These are phyloP conservation scores for Dendrobium catenatum DNA, from an alignment of 106 monocot species.

Conservation along the genomic window DNA sequence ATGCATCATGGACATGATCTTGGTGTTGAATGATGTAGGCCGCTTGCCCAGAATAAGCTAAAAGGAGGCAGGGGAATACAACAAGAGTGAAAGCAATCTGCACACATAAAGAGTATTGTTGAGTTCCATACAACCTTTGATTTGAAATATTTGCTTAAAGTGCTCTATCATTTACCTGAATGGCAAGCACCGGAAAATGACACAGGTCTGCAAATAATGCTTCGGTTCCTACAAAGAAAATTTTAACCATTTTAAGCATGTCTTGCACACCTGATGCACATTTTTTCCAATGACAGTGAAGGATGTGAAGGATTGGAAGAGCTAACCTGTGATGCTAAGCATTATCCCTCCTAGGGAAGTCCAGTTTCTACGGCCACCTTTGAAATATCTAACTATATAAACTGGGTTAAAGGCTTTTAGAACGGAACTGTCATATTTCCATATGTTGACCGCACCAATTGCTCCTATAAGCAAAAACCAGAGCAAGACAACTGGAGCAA, in stretches of 20 bases:
- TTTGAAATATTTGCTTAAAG: neutral
- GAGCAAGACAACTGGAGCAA: constrained; percentile 36
- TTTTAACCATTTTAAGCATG: no score
- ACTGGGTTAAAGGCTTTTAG: constrained; percentile 82
- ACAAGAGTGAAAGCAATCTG: constrained; percentile 63
- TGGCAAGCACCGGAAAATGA: constrained; percentile 44
- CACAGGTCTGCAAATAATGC: constrained; percentile 47
- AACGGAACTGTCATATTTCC: constrained; percentile 63
- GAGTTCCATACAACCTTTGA: neutral
- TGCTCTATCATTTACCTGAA: constrained; percentile 24
- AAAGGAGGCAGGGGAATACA: constrained; percentile 82
- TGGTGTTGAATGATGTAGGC: constrained; percentile 64
- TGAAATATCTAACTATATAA: constrained; percentile 69
- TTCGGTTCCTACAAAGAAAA: constrained; percentile 30
- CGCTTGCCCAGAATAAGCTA: constrained; percentile 83
- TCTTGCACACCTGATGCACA: no score
- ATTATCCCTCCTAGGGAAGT: constrained; percentile 90
- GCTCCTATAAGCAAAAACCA: constrained; percentile 86
- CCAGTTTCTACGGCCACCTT: constrained; percentile 46
- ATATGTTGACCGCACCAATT: constrained; percentile 76
- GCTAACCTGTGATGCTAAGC: constrained; percentile 80
- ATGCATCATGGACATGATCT: constrained; percentile 55
- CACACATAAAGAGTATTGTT: neutral
- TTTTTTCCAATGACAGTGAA: neutral
- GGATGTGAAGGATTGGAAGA: neutral